These are phyloP conservation scores for Alternaria sp. DNA, from an alignment of 2,329 filamentous ascomycete species.

Conservation along the genomic window DNA sequence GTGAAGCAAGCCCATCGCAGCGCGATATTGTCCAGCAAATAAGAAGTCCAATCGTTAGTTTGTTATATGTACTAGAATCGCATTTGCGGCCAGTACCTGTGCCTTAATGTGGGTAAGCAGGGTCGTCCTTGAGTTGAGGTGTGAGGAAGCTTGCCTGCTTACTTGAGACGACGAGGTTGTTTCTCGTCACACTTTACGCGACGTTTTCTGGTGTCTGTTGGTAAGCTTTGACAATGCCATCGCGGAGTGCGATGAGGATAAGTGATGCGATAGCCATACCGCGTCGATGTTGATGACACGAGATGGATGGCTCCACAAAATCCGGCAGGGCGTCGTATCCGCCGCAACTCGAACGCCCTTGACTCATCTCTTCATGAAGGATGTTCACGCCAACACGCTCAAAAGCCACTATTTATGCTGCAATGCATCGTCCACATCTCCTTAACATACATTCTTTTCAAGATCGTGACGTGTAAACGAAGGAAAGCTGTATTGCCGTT, in stretches of 20 bases:
- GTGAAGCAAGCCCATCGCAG: neutral
- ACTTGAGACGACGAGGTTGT: neutral
- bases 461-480: neutral
- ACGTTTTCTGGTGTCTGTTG: neutral
- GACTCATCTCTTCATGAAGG: neutral
- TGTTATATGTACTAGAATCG: neutral
- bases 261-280: neutral
- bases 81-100: neutral
- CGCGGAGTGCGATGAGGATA: neutral
- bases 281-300: neutral
- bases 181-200: neutral
- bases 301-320: neutral
- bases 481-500: neutral
- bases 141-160: neutral
- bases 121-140: neutral
- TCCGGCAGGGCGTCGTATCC: neutral
- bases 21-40: neutral
- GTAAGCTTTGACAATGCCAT: neutral
- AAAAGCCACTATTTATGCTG: no score
- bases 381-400: neutral
- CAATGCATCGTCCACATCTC: neutral
- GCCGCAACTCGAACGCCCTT: neutral
- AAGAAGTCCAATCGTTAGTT: neutral
- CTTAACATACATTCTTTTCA: rapidly evolving
- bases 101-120: neutral